Percentiles rank a stretch among this genome's conserved stretches.
phyloP scores from a whole-genome alignment of 768 basidiomycete genomes.

The Arthromyces matolae region DNA sequence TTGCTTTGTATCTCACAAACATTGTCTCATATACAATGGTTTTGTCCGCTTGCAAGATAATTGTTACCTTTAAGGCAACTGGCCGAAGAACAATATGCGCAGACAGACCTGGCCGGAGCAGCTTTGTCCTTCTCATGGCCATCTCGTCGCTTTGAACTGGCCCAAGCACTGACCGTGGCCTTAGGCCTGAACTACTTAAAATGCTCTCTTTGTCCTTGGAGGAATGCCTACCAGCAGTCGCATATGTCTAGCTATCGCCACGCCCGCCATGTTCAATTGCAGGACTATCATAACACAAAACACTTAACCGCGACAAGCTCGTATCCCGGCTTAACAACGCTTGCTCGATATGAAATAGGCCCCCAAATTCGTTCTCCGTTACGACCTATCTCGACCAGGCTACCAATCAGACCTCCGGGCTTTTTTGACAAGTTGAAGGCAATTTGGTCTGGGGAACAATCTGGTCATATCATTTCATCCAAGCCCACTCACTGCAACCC shows the following conservation, averaged over 20 bases:
- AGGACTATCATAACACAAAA: too few species aligned
- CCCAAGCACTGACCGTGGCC: slow-evolving; percentile 7
- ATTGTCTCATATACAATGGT: background rate
- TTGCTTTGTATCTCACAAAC: too few species aligned
- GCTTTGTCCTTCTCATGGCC: slow-evolving; percentile 15
- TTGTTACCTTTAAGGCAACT: background rate
- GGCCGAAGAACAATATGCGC: slow-evolving; percentile 7
- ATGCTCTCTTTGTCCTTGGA: background rate
- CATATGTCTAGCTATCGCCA: too few species aligned
- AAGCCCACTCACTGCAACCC: background rate
- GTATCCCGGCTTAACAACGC: background rate
- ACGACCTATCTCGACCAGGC: background rate
- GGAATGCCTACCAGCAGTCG: too few species aligned
- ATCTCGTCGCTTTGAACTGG: slow-evolving; percentile 6
- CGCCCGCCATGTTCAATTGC: too few species aligned
- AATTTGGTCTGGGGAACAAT: background rate
- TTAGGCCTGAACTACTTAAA: slow-evolving; percentile 8
- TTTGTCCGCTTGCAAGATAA: background rate
- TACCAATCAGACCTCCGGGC: background rate
- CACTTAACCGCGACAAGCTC: too few species aligned
- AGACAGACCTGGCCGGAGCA: too few species aligned
- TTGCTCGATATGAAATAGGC: background rate
- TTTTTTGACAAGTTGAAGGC: background rate
- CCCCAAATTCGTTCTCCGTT: background rate
- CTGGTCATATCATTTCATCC: background rate